phyloP scores from a whole-genome alignment of 129 eudicot genomes.

The Saussurea involucrata region DNA sequence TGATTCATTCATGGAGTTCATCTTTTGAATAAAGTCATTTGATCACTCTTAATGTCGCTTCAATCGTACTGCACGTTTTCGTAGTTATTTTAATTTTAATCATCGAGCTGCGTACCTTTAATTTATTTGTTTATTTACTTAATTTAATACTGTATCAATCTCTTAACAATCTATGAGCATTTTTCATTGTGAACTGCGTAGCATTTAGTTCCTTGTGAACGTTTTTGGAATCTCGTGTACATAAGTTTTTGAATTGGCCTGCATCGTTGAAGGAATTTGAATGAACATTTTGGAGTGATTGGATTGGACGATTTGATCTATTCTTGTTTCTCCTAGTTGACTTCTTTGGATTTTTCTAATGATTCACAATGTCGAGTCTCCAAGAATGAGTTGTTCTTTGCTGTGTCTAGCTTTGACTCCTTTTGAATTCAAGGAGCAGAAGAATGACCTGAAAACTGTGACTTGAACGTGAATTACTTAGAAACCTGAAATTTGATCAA shows the following conservation, averaged over 20 bases:
- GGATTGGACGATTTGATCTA: constrained; percentile 17
- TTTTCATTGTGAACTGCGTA: not conserved
- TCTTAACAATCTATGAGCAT: constrained; percentile 2
- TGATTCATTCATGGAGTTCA: constrained; percentile 1
- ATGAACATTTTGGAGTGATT: not conserved
- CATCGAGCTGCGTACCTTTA: constrained; percentile 9
- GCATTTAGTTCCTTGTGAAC: not conserved
- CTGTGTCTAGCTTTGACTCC: constrained; percentile 12
- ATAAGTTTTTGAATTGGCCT: not conserved
- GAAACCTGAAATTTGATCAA: not conserved
- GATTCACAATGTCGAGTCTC: constrained; percentile 10
- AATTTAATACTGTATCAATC: not conserved
- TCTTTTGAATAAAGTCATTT: not conserved
- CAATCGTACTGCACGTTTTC: constrained; percentile 13
- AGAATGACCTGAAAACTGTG: constrained; percentile 1
- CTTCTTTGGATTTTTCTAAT: not conserved
- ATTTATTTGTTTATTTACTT: not conserved
- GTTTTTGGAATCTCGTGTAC: not conserved
- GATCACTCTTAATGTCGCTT: constrained; percentile 3
- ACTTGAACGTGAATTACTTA: not conserved
- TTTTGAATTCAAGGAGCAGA: constrained; percentile 16
- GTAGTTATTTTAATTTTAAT: not conserved
- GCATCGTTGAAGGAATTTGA: not conserved
- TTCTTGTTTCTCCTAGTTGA: constrained; percentile 12
- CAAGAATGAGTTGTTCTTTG: not conserved